Evolutionary conservation across 352 stramenopile genomes (phyloP), one percentile per base, ranked within the genome.

Genomic region (Phytopythium oedochilum): DNA sequence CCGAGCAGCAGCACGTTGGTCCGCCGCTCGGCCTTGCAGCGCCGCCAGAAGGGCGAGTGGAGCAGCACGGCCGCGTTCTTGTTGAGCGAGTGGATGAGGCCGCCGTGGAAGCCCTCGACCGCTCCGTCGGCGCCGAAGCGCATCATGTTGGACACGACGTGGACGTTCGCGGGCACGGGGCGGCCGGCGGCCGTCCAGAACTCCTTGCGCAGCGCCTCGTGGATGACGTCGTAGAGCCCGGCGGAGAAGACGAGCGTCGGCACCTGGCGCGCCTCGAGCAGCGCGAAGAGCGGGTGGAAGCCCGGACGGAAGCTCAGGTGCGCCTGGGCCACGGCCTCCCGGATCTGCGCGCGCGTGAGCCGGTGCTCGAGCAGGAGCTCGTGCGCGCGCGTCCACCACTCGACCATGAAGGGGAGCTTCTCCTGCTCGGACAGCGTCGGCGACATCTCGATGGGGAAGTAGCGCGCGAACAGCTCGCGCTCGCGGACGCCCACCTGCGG

Each of bases 141-240:
- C 81, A 91, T 91, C 71, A 91, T 84, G 60, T 89, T 89, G 38
- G 75, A 85, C 28, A 91, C 73, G 17, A 91, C 75, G 51, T 88
- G 80, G 25, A 91, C 68, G 44, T 91, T 91, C 20, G 23, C 57
- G 18, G 72, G 74, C n/a, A 38, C 60, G 54, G 29, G 57, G 44
- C 17, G 57, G n/a, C 66, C 64, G 8, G 23, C 26, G 3, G 55
- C 60, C 7, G 53, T 50, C 22, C 48, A 57, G 47, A 82, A 86
- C 52, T 84, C 68, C 12, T 77, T 63, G 46, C 76, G 53, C 36
- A 89, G 59, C 15, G 70, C 63, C 18, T 62, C 69, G 47, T 82
- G 70, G 39, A 83, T 83, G 11, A 83, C 75, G 38, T 86, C 75
- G 45, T 78, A 78, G 23, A 86, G 60, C 18, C 75, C 75, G 1